A percentile compares a stretch with the other conserved stretches of the same genome.
These are phyloP conservation scores for Goniomonas avonlea DNA, from an alignment of 78 protist species.

Conservation along the genomic window DNA sequence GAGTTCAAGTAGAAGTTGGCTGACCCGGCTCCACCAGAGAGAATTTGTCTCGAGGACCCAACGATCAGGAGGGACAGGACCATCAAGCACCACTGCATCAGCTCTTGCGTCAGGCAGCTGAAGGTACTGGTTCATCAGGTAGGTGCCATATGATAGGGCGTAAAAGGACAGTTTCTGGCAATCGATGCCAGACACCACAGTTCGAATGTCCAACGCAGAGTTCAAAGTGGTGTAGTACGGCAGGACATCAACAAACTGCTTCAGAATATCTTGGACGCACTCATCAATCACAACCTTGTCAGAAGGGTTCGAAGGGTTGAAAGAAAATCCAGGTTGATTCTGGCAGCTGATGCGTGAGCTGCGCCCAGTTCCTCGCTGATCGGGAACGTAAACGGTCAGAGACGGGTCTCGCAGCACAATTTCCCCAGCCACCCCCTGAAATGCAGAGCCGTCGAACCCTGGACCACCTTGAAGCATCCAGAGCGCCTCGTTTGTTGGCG, in stretches of 20 bases:
- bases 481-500: neutral
- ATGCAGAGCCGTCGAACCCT: neutral
- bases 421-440: neutral
- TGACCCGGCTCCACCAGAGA: neutral
- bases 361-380: neutral
- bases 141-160: neutral
- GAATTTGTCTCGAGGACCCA: neutral
- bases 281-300: neutral
- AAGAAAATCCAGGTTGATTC: neutral
- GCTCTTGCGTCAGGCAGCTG: neutral
- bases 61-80: neutral
- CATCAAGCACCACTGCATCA: neutral
- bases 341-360: neutral
- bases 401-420: neutral
- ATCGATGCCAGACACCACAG: neutral
- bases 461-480: neutral
- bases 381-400: neutral
- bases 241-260: neutral
- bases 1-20: neutral
- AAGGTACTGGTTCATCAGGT: neutral
- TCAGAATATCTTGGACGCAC: neutral
- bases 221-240: neutral
- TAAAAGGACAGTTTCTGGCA: neutral
- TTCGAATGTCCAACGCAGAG: neutral
- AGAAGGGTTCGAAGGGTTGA: neutral